Conservation (phyloP, 2,329 filamentous ascomycete species). For the Cytospora piceae region DNA sequence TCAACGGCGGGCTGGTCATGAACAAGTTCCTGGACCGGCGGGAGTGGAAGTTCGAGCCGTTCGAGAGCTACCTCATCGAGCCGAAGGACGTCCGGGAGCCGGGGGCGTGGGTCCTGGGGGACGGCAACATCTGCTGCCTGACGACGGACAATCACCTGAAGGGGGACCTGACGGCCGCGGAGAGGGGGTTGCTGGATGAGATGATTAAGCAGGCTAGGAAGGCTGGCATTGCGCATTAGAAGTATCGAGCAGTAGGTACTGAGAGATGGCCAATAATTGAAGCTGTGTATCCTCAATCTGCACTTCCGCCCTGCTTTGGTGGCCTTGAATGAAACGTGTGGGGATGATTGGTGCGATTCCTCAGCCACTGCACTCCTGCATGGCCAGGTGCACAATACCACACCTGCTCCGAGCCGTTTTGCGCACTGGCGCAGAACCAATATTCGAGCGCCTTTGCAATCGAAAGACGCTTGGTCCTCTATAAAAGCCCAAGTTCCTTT, state of each 20-base stretch:
- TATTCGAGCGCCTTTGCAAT: no score
- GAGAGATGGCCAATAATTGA: neutral
- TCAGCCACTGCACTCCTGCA: no score
- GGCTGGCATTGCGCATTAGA: slow-evolving; percentile 21
- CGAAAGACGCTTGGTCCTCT: no score
- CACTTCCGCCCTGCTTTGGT: neutral
- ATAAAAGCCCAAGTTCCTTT: no score
- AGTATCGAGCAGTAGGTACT: neutral
- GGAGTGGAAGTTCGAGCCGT: slow-evolving; percentile 41
- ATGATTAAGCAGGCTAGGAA: slow-evolving; percentile 37
- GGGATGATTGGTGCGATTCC: neutral
- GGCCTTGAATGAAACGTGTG: neutral
- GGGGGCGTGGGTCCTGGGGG: slow-evolving; percentile 40
- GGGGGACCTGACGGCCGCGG: slow-evolving; percentile 34
- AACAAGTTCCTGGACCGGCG: slow-evolving; percentile 47
- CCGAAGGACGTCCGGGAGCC: slow-evolving; percentile 34
- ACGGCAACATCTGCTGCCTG: slow-evolving; percentile 43
- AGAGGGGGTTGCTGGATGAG: slow-evolving; percentile 37
- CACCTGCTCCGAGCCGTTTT: neutral
- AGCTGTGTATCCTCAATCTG: neutral
- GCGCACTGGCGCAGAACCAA: no score
- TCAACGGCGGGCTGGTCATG: slow-evolving; percentile 49
- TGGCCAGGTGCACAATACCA: no score
- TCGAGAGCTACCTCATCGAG: slow-evolving; percentile 42
- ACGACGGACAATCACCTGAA: slow-evolving; percentile 36